Evolutionary conservation across 1,139 yeast species (phyloP).

Genomic region (Pichia sp.): DNA sequence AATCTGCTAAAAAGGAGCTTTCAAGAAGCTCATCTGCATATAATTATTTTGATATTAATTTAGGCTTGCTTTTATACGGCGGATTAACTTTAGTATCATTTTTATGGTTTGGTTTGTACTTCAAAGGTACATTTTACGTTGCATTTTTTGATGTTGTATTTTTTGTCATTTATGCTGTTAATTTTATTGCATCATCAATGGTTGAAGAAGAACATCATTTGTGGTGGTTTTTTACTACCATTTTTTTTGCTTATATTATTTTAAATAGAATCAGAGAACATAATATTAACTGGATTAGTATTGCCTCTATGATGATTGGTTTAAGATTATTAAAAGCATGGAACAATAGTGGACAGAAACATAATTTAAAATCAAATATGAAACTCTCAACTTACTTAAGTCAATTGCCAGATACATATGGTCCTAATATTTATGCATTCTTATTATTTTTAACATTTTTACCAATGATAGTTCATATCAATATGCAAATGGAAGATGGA

Average conservation of each 20-base stretch:
- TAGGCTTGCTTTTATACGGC: conserved; percentile 39
- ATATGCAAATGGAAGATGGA: conserved; percentile 3
- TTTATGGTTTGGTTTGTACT: conserved; percentile 18
- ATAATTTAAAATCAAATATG: conserved; percentile 36
- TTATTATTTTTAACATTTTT: conserved; percentile 19
- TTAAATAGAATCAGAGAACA: conserved; percentile 2
- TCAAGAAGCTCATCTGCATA: conserved; percentile 73
- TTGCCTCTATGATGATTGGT: conserved; percentile 31
- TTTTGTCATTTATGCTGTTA: conserved; percentile 43
- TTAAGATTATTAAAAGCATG: conserved; percentile 71
- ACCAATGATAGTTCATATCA: conserved; percentile 10
- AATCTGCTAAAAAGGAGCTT: conserved; percentile 46
- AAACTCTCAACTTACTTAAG: conserved; percentile 24
- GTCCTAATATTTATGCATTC: conserved; percentile 20
- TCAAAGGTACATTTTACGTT: conserved; percentile 15
- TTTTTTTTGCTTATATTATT: conserved; percentile 23
- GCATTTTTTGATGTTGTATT: conserved; percentile 30
- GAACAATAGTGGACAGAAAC: conserved; percentile 90
- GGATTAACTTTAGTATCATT: conserved; percentile 29
- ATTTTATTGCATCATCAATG: conserved; percentile 82
- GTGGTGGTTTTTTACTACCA: conserved; percentile 78
- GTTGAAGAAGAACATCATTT: conserved; percentile 97
- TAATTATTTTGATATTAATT: conserved; percentile 43
- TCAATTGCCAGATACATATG: conserved; percentile 16
- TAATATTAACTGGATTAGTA: conserved; percentile 1